These are phyloP conservation scores for Laetiporus sulphureus DNA, from an alignment of 1,284 basidiomycete genomes.

Conservation along the genomic window DNA sequence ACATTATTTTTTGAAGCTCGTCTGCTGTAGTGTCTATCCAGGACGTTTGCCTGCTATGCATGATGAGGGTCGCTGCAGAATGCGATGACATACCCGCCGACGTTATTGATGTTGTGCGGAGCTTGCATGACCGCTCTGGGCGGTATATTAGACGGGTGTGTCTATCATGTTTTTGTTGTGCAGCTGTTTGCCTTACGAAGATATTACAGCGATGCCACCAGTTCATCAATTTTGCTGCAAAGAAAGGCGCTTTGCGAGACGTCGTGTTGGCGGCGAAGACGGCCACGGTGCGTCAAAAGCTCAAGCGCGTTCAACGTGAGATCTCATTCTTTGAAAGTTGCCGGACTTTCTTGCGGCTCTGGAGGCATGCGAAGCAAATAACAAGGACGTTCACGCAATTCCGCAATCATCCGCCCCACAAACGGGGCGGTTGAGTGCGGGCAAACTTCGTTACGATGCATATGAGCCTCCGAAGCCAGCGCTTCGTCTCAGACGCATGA, in stretches of 20 bases:
- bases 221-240: constrained; percentile 43
- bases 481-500: constrained; percentile 34
- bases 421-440: too few species aligned
- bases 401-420: constrained; percentile 26
- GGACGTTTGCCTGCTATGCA: constrained; percentile 60
- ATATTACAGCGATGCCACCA: constrained; percentile 55
- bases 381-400: constrained; percentile 25
- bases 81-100: constrained; percentile 47
- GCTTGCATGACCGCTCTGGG: constrained; percentile 36
- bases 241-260: constrained; percentile 35
- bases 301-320: background rate
- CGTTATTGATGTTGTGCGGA: constrained; percentile 34
- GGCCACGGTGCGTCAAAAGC: constrained; percentile 39
- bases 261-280: constrained; percentile 42
- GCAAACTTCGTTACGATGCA: constrained; percentile 60
- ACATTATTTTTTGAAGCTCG: constrained; percentile 1
- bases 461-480: constrained; percentile 55
- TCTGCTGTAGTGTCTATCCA: constrained; percentile 50
- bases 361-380: constrained; percentile 28
- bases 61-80: constrained; percentile 56
- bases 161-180: background rate
- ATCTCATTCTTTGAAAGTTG: constrained; percentile 36
- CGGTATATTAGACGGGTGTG: constrained; percentile 49
- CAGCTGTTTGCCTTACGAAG: constrained; percentile 4
- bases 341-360: constrained; percentile 60